Percentiles rank a stretch among this genome's conserved stretches.
phyloP scores from a whole-genome alignment of 139 green algal species.

The Nannochloris sp. region DNA sequence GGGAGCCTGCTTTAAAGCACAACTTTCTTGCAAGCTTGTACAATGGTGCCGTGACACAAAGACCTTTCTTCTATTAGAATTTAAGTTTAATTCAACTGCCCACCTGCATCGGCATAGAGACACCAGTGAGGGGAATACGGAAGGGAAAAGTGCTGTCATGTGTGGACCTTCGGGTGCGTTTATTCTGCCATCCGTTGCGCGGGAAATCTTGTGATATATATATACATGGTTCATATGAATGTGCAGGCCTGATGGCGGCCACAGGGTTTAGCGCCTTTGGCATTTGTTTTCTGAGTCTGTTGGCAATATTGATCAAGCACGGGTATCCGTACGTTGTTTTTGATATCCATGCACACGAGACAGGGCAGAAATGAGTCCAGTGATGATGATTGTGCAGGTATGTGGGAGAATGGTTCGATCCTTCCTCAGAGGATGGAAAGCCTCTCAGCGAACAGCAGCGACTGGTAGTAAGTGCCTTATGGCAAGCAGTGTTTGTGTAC shows the following conservation, averaged over 20 bases:
- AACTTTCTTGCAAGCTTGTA: no score
- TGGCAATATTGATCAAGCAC: slow-evolving; percentile 26
- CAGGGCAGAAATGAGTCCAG: neutral
- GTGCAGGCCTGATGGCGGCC: neutral
- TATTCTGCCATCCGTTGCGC: neutral
- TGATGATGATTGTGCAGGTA: slow-evolving; percentile 13
- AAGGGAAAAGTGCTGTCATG: slow-evolving; percentile 5
- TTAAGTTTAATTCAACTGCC: no score
- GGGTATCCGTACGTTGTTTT: slow-evolving; percentile 25
- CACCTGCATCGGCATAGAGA: no score
- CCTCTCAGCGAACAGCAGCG: slow-evolving; percentile 24
- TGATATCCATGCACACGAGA: neutral
- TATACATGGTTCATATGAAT: no score
- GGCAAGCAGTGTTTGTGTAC: slow-evolving; percentile 25
- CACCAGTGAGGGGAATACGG: slow-evolving; percentile 4
- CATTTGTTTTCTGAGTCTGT: slow-evolving; percentile 21
- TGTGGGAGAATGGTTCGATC: slow-evolving; percentile 34
- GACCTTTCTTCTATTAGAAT: no score
- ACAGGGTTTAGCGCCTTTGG: slow-evolving; percentile 30
- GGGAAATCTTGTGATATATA: no score
- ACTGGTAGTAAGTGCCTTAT: slow-evolving; percentile 11
- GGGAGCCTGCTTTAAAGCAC: no score
- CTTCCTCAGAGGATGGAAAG: slow-evolving; percentile 12
- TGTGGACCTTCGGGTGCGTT: neutral
- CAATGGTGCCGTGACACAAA: no score